Base-by-base conservation (phyloP, 805 yeast species). In the Kuraishia piskuri region DNA sequence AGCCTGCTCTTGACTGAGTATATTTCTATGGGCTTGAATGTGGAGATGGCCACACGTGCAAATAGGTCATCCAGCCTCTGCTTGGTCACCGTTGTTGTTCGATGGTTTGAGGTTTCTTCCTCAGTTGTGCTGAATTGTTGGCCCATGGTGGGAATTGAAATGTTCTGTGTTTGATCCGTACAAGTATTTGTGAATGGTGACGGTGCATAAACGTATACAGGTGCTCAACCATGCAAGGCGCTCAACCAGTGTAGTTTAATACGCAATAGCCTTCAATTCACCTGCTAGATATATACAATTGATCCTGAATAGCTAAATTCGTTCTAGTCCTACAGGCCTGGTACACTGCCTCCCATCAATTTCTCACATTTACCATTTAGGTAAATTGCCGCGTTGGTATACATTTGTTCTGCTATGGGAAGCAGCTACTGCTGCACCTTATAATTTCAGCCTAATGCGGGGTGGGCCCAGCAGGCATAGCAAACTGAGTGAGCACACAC, bases 21-120 rank as follows among this genome's bases (percentile, higher is more conserved):
- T 2, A 55, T 52, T 37, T 64, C 68, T 25, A 65, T 61, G 19
- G 62, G 60, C 25, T 54, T 56, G 57, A 60, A 61, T 1, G 53
- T 44, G 21, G 54, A 55, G 5, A 58, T 57, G 10, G 58, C 57
- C 17, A 56, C 56, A 26, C 50, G 56, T 17, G 58, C 48, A 50
- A 63, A 64, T 9, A 36, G 23, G 2, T 52, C 53, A 2, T 63
- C 63, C 17, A 63, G 50, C 20, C 56, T 50, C 17, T 23, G 46
- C 26, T 64, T 54, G 1, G 63, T 37, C 3, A 59, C 31, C 4
- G 40, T 31, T 31, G 40, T 31, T 14, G 40, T 31, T 31, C 40
- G 9, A 31, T 31, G 40, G 17, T 31, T 31, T 31, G 40, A 31
- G 17, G 40, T 31, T n/a, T 31, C 40, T 3, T 31, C 40, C n/a